Base-by-base conservation (phyloP, 345 rosid species). In the Bretschneidera sinensis region DNA sequence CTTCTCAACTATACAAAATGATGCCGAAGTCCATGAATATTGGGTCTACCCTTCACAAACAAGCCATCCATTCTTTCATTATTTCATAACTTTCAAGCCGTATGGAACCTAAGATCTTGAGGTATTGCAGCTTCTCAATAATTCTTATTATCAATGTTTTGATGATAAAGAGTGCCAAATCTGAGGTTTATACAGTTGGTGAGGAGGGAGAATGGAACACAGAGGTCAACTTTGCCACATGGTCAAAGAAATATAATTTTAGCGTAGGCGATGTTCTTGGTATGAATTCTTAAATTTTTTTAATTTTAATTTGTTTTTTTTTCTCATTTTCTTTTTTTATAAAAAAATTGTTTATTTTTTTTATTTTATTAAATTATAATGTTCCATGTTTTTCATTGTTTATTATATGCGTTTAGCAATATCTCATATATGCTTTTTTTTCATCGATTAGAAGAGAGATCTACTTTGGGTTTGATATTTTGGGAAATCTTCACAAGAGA, bases 261-360 rank as follows among this genome's bases (percentile, higher is more conserved):
- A 83, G 62, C 50, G 57, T 67, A 19, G 80, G 85, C 24, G 88
- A 83, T 69, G 57, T 64, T 66, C 78, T 83, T 23, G 85, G 88
- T 83, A 65, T 16, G 63, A 9, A 20, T 17, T 23, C 31, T 21
- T 17, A 13, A 16, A n/a, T 49, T 7, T 20, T 34, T 2, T 18
- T 13, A n/a, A n/a, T n/a, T n/a, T n/a, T n/a, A n/a, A n/a, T 22
- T 61, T 22, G 10, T 43, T 35, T 58, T 25, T 10, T 19, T 62
- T 24, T 51, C 22, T 10, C 4, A 17, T 24, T 43, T 59, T 5
- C 17, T 21, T 43, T n/a, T 24, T 45, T 39, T 21, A 4, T 10
- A n/a, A 47, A 24, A 35, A 6, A 35, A 35, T n/a, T n/a, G n/a
- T n/a, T n/a, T n/a, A n/a, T n/a, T n/a, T n/a, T n/a, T n/a, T n/a